Conservation (phyloP, 2,329 filamentous ascomycete genomes). For the Talaromyces atroroseus region DNA sequence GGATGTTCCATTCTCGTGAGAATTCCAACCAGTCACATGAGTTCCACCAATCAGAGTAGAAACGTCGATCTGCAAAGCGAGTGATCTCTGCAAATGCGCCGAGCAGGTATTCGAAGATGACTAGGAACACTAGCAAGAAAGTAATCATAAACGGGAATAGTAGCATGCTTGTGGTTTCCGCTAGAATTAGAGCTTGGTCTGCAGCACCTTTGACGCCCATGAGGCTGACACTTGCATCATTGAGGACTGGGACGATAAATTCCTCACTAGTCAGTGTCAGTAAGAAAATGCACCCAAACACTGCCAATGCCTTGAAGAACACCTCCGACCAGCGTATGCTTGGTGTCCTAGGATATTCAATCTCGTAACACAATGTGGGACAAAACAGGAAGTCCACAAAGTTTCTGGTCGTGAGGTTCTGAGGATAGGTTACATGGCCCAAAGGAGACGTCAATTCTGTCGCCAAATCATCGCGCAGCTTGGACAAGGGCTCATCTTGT, state of each 20-base stretch:
- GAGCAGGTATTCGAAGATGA: constrained; percentile 96
- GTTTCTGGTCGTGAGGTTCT: constrained; percentile 77
- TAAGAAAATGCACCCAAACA: constrained; percentile 95
- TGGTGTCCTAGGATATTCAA: constrained; percentile 82
- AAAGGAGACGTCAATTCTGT: constrained; percentile 86
- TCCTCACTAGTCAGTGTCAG: constrained; percentile 88
- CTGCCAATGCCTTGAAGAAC: constrained; percentile 76
- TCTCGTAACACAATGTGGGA: constrained; percentile 93
- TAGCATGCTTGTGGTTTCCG: constrained; percentile 84
- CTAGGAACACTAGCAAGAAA: constrained; percentile 90
- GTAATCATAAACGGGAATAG: constrained; percentile 97
- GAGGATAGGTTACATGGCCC: constrained; percentile 82
- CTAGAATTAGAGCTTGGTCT: constrained; percentile 72
- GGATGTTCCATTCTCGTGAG: constrained; percentile 94
- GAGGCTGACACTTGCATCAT: constrained; percentile 60
- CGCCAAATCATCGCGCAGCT: constrained; percentile 79
- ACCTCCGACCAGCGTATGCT: constrained; percentile 75
- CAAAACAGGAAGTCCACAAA: constrained; percentile 84
- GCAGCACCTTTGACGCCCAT: constrained; percentile 44
- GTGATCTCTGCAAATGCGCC: constrained; percentile 94
- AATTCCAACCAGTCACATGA: constrained; percentile 73
- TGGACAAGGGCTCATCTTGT: constrained; percentile 52
- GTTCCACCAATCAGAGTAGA: constrained; percentile 75
- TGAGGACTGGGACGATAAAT: constrained; percentile 86
- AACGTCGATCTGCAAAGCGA: constrained; percentile 85